Percentiles rank a stretch among this genome's conserved stretches.
Evolutionary conservation across 331 rosid genomes (phyloP).

Genomic region (Erythrophleum ivorense): DNA sequence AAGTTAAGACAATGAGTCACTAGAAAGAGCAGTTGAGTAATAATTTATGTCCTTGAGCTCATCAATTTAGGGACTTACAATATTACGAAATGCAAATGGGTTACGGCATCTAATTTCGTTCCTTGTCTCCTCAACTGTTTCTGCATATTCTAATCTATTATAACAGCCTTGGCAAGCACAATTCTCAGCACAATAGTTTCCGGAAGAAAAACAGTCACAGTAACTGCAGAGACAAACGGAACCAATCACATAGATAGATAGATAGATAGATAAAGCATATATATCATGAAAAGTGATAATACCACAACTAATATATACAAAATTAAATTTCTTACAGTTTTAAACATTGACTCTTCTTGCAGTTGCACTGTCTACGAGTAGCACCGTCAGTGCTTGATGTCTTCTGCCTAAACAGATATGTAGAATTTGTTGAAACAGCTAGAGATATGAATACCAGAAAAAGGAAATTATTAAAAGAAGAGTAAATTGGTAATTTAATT

Average conservation of each 20-base stretch:
- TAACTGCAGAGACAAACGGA: constrained; percentile 55
- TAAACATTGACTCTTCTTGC: constrained; percentile 73
- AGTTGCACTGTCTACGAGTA: constrained; percentile 67
- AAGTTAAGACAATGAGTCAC: not conserved
- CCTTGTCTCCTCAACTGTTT: constrained; percentile 50
- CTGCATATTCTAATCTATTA: constrained; percentile 54
- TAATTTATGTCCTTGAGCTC: not conserved
- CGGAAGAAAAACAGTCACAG: constrained; percentile 78
- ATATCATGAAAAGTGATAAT: constrained; percentile 16
- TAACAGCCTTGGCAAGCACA: constrained; percentile 78
- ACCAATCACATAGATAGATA: constrained; percentile 4
- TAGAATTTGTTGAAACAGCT: too few species aligned
- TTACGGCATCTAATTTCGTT: constrained; percentile 59
- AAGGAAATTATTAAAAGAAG: not conserved
- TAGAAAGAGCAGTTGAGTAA: not conserved
- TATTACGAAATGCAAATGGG: constrained; percentile 75
- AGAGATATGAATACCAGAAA: too few species aligned
- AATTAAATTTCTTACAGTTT: constrained; percentile 63
- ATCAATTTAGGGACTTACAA: constrained; percentile 33
- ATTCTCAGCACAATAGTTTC: constrained; percentile 54
- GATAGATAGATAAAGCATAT: not conserved
- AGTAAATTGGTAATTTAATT: not conserved
- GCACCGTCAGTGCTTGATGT: constrained; percentile 39
- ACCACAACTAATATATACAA: constrained; percentile 22
- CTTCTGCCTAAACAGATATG: constrained; percentile 48